A percentile compares a stretch with the other conserved stretches of the same genome.
These are phyloP conservation scores for Sedum album DNA, from an alignment of 164 flowering plant genomes.

Conservation along the genomic window DNA sequence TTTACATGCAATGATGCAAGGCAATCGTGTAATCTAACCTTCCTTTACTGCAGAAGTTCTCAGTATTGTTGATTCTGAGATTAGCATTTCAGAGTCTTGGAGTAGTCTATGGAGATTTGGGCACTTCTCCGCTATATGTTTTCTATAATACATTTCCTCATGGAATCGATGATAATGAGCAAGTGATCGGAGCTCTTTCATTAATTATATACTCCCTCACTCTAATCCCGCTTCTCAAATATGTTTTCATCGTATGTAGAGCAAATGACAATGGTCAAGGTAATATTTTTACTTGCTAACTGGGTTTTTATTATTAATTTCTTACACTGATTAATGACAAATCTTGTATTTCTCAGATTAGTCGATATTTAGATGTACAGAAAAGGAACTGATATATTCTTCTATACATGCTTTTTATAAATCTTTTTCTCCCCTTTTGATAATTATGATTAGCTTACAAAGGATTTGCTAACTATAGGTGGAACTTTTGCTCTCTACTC, in stretches of 20 bases:
- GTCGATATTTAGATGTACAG: not conserved
- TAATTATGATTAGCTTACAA: not conserved
- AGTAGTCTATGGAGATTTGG: slow-evolving; percentile 95
- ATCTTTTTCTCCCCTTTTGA: not conserved
- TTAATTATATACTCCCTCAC: slow-evolving; percentile 92
- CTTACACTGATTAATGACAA: not conserved
- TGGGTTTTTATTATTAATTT: not conserved
- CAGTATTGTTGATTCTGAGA: slow-evolving; percentile 63
- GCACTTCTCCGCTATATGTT: slow-evolving; percentile 93
- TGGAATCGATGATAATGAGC: slow-evolving; percentile 58
- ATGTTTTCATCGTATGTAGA: slow-evolving; percentile 69
- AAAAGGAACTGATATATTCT: not conserved
- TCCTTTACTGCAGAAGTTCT: slow-evolving; percentile 49
- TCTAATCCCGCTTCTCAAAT: slow-evolving; percentile 78
- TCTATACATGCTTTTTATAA: not conserved
- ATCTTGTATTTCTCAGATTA: not conserved
- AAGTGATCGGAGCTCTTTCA: slow-evolving; percentile 87
- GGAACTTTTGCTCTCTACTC: slow-evolving; percentile 96
- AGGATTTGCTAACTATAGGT: slow-evolving; percentile 32
- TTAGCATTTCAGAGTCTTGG: slow-evolving; percentile 93
- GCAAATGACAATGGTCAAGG: slow-evolving; percentile 97
- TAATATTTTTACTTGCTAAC: slow-evolving; percentile 17
- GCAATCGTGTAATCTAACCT: too few relatives aligned
- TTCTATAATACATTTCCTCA: slow-evolving; percentile 86
- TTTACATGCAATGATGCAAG: too few relatives aligned